Conservation (phyloP, 768 basidiomycete species). For the Dendrothele bispora region DNA sequence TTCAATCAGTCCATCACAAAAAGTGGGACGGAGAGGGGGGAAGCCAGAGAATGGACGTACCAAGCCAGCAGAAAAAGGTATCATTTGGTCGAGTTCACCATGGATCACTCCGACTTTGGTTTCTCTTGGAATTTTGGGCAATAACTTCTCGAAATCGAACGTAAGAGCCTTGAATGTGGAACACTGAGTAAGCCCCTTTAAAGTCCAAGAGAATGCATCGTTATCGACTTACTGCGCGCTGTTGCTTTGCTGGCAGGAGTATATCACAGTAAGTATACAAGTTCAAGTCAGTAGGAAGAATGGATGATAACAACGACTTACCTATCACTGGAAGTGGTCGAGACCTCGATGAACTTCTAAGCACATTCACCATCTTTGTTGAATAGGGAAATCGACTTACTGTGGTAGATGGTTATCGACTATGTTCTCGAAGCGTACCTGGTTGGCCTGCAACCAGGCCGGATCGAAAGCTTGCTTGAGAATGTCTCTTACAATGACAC, state of each 20-base stretch:
- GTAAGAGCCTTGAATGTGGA: neutral
- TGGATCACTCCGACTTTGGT: conserved; percentile 41
- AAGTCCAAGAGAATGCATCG: too few species aligned
- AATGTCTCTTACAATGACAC: neutral
- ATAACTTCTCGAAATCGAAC: conserved; percentile 12
- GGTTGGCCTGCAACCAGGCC: neutral
- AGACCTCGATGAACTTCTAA: neutral
- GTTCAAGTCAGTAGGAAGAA: conserved; percentile 4
- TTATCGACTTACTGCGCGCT: conserved; percentile 15
- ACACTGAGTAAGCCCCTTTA: too few species aligned
- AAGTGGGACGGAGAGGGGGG: neutral
- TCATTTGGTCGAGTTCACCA: conserved; percentile 35
- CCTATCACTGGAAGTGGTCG: conserved; percentile 6
- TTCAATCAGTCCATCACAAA: too few species aligned
- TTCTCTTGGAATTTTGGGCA: conserved; percentile 26
- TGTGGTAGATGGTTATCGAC: neutral
- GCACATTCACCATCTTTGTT: too few species aligned
- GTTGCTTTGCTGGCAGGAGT: conserved; percentile 12
- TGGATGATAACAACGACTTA: neutral
- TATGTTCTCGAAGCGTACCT: neutral
- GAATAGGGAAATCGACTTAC: neutral
- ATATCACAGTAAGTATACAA: too few species aligned
- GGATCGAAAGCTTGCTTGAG: conserved; percentile 3
- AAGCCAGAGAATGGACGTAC: conserved; percentile 12
- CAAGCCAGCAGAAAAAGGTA: conserved; percentile 32